Evolutionary conservation across 345 rosid species (phyloP).

Genomic region (Syzygium oleosum): DNA sequence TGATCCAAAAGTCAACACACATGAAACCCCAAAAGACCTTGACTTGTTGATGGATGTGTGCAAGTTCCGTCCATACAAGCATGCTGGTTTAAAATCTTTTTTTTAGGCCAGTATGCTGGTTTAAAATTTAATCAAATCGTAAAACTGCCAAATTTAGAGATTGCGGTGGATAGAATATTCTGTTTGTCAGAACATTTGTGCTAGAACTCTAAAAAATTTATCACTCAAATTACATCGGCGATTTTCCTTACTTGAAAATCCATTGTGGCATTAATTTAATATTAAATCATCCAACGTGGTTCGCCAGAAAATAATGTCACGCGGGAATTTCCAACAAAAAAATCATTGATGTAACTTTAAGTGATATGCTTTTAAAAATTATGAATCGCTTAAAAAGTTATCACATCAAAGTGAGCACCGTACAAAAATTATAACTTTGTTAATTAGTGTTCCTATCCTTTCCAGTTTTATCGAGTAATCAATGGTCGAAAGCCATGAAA

Average conservation of each 20-base stretch:
- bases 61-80: not conserved
- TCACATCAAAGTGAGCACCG: no score
- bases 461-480: no score
- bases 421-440: no score
- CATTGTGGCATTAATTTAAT: not conserved
- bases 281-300: not conserved
- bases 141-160: no score
- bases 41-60: not conserved
- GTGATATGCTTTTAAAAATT: not conserved
- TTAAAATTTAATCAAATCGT: no score
- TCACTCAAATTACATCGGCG: not conserved
- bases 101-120: not conserved
- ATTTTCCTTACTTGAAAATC: no score
- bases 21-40: not conserved
- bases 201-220: not conserved
- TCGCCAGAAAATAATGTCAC: not conserved
- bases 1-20: not conserved
- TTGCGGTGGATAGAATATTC: not conserved
- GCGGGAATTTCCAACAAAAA: no score
- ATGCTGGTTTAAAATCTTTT: no score
- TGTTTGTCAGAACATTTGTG: not conserved
- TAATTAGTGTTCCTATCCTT: no score
- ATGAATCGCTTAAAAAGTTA: not conserved
- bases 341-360: no score
- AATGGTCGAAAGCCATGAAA: no score